Evolutionary conservation across 2,329 filamentous ascomycete genomes (phyloP), one percentile per base, ranked within the genome.

Genomic region (Fusarium continuum): DNA sequence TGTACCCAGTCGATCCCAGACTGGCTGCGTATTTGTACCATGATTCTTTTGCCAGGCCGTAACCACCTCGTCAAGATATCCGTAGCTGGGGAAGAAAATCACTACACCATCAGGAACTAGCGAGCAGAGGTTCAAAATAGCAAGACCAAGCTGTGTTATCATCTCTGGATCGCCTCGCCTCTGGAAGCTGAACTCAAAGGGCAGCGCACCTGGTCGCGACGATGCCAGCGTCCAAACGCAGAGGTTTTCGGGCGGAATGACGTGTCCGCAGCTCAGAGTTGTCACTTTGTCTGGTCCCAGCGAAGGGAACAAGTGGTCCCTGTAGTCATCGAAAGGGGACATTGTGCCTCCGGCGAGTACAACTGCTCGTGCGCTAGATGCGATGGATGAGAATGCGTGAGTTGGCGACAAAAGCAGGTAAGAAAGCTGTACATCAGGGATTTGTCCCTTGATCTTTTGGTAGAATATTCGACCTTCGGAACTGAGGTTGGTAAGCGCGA

Each of bases 331-430:
- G 80, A 98, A 96, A 0, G 95, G 95, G 3, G 95, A 96, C 95
- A 99, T 98, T 22, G 95, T 99, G 19, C 95, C 95, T 55, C 95
- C 95, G 0, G 93, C 95, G 4, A 99, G 81, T 35, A 99, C 90
- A 4, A 99, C 91, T 3, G 94, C 91, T 55, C 93, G 85, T 1
- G 95, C 92, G 61, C 91, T 88, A 25, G 91, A 88, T 3, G 94
- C 92, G 46, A 98, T 90, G 10, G 93, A 91, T 8, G 90, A 90
- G 76, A 99, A 98, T 66, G 96, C 92, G 69, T 94, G 88, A 0
- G 93, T 93, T 1, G 95, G 94, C 26, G 97, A 95, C 1, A 99
- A 85, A 5, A 99, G 84, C 68, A 97, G 86, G 73, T 97, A 99
- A 36, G 88, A 92, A 11, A 98, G 79, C 19, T 83, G 81, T 16